Base-by-base conservation (phyloP, 208 protist species). In the Leishmania major region DNA sequence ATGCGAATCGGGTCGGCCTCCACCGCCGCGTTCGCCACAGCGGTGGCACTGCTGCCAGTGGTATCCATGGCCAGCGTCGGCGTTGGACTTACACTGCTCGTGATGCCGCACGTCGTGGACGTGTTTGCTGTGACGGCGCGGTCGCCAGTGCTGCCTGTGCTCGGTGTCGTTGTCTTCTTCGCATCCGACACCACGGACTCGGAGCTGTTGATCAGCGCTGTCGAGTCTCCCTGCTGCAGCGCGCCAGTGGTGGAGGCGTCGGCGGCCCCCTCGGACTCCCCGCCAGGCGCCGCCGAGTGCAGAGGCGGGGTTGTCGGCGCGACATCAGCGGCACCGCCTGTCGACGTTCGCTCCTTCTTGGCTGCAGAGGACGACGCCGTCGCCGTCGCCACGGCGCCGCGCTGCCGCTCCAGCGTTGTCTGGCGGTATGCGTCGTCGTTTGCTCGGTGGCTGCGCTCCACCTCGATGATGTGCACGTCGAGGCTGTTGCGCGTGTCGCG, bases 391-490 rank as follows among this genome's bases (percentile, higher is more conserved):
- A 80, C 49, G 25, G 77, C 77, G 15, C n/a, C 60, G 57, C 53
- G 47, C 69, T 87, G 82, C 70, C 82, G 60, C 70, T 83, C 81
- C 53, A 89, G 60, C 31, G 75, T 70, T 8, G 75, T 70, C n/a
- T 80, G 79, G 69, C 49, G 45, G 57, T 87, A 86, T 79, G 81
- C 77, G 35, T 88, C 81, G 35, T 82, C 80, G 76, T 87, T 87
- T 53, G 86, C 80, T 57, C 53, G 77, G 70, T 79, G 76, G 3
- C 49, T 47, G 43, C 89, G 80, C 47, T 60, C 51, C 62, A 95
- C 84, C 79, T 94, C 87, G 40, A 89, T 62, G 49, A 95, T 49
- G 37, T 81, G 84, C 57, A 92, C 85, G 49, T 89, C 84, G 22
- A 90, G 75, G 43, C 79, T 87, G 57, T 79, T 62, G 51, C 35